These are phyloP conservation scores for Spathaspora girioi DNA, from an alignment of 805 yeast genomes.

Conservation along the genomic window DNA sequence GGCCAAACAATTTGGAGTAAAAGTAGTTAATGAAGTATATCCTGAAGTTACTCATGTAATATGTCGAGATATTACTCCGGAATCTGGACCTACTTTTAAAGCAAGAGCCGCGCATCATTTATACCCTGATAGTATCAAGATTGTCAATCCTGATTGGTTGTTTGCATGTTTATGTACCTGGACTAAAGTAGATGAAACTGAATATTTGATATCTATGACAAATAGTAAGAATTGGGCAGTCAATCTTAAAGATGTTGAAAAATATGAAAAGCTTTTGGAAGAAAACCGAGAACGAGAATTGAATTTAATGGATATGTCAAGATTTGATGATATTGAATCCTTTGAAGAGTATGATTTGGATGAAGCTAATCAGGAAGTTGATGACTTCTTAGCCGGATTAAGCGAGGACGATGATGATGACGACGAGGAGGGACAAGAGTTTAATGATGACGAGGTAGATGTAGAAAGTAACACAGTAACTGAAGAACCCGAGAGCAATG, in stretches of 20 bases:
- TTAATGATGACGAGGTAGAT: slow-evolving; percentile 11
- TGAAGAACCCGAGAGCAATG: slow-evolving; percentile 11
- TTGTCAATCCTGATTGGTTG: slow-evolving; percentile 92
- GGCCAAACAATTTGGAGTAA: slow-evolving; percentile 91
- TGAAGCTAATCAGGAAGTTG: slow-evolving; percentile 43
- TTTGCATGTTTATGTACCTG: slow-evolving; percentile 81
- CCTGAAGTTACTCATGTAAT: slow-evolving; percentile 84
- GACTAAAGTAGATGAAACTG: slow-evolving; percentile 63
- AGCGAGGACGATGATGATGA: slow-evolving; percentile 37
- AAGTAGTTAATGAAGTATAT: slow-evolving; percentile 66
- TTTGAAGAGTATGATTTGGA: slow-evolving; percentile 37
- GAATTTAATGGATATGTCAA: slow-evolving; percentile 18
- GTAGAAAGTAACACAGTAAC: slow-evolving; percentile 19
- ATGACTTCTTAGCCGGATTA: slow-evolving; percentile 45
- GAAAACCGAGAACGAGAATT: slow-evolving; percentile 5
- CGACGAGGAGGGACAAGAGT: slow-evolving; percentile 19
- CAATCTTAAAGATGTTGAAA: slow-evolving; percentile 42
- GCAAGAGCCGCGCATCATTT: slow-evolving; percentile 72
- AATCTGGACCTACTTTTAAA: slow-evolving; percentile 60
- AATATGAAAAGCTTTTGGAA: slow-evolving; percentile 28
- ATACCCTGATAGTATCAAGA: slow-evolving; percentile 53
- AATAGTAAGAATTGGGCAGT: slow-evolving; percentile 43
- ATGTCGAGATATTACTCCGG: slow-evolving; percentile 56
- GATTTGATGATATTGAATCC: slow-evolving; percentile 29
- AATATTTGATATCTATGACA: slow-evolving; percentile 52